Percentiles rank a stretch among this genome's conserved stretches.
Conservation (phyloP, 441 rosid genomes). For the Pelargonium fulgidum region DNA sequence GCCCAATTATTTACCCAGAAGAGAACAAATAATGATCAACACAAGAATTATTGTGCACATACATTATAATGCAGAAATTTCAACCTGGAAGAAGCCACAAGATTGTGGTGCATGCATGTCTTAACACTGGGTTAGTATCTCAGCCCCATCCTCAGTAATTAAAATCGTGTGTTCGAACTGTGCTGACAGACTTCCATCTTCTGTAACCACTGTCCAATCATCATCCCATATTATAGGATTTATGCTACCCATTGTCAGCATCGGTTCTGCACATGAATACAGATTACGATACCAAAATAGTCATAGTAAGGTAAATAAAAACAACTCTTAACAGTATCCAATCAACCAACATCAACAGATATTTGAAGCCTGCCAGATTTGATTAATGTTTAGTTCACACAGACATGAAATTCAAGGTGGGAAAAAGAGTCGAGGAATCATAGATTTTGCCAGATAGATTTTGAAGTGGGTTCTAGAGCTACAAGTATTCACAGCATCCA, state of each 20-base stretch:
- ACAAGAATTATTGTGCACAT: neutral
- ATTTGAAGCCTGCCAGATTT: neutral
- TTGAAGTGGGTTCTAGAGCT: neutral
- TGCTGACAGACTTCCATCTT: conserved; percentile 84
- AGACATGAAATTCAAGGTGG: neutral
- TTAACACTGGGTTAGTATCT: conserved; percentile 59
- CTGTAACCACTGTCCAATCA: conserved; percentile 86
- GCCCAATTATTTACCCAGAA: neutral
- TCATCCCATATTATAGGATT: conserved; percentile 78
- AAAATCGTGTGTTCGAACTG: conserved; percentile 93
- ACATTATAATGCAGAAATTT: neutral
- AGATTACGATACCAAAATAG: neutral
- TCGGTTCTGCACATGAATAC: conserved; percentile 47
- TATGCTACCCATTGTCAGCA: conserved; percentile 80
- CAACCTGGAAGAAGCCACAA: neutral
- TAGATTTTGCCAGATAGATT: neutral
- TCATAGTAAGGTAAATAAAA: neutral
- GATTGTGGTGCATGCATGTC: neutral
- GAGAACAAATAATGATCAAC: neutral
- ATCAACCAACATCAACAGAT: no score
- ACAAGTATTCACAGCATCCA: neutral
- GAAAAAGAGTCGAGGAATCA: neutral
- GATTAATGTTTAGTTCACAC: neutral
- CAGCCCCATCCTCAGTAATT: conserved; percentile 76
- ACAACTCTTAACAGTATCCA: neutral